phyloP scores from a whole-genome alignment of 805 yeast genomes.

The Spathaspora passalidarum region DNA sequence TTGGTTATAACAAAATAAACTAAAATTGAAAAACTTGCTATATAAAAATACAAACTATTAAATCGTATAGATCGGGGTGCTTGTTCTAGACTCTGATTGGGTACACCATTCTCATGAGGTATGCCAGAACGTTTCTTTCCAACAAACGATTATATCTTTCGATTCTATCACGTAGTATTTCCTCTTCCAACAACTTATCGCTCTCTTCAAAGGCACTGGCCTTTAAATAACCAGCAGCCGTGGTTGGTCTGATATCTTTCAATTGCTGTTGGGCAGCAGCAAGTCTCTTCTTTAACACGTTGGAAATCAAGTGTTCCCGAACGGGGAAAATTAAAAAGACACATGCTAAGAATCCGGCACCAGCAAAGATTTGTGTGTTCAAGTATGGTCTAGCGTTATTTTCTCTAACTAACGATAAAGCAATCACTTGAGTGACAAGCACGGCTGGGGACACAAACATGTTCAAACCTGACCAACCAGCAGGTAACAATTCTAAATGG shows the following conservation, averaged over 20 bases:
- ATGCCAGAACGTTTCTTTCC: slow-evolving; percentile 2
- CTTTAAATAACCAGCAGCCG: background rate
- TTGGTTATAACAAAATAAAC: background rate
- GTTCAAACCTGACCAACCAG: slow-evolving; percentile 38
- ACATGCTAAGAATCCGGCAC: slow-evolving; percentile 43
- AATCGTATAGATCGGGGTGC: background rate
- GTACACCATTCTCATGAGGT: slow-evolving; percentile 16
- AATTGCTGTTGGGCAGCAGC: slow-evolving; percentile 5
- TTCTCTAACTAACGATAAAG: slow-evolving; percentile 39
- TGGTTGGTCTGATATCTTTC: background rate
- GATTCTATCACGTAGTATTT: slow-evolving; percentile 13
- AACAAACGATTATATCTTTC: slow-evolving; percentile 12
- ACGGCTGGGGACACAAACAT: slow-evolving; percentile 26
- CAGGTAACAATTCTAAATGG: slow-evolving; percentile 20
- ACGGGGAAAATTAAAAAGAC: slow-evolving; percentile 41
- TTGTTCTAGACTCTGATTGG: slow-evolving; percentile 17
- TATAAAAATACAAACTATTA: background rate
- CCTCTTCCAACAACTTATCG: slow-evolving; percentile 1
- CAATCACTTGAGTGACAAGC: slow-evolving; percentile 52
- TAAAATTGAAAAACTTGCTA: too few relatives aligned
- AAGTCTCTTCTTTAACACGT: slow-evolving; percentile 26
- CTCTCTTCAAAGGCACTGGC: slow-evolving; percentile 5
- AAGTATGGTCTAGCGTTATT: slow-evolving; percentile 39
- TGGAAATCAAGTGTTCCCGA: slow-evolving; percentile 50
- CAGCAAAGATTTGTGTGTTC: slow-evolving; percentile 58